phyloP scores from a whole-genome alignment of 345 rosid species.

The Trapa incisa region DNA sequence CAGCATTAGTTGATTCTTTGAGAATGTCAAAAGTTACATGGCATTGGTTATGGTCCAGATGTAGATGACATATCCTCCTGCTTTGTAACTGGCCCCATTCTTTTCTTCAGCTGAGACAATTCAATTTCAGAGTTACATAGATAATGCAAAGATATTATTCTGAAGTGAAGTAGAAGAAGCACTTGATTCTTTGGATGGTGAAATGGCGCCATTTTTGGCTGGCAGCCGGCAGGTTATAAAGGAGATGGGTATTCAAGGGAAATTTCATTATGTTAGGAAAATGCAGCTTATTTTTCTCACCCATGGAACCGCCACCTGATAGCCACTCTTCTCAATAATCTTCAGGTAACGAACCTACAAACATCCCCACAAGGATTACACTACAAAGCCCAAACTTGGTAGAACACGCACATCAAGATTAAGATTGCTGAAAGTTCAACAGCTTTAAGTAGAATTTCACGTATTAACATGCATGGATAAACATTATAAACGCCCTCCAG shows the following conservation, averaged over 20 bases:
- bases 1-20: background rate
- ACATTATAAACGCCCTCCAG: background rate
- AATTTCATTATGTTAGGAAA: background rate
- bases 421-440: background rate
- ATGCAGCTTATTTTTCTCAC: conserved; percentile 56
- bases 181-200: too few relatives aligned
- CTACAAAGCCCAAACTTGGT: background rate
- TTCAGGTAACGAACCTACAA: conserved; percentile 90
- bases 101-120: too few relatives aligned
- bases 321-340: conserved; percentile 94
- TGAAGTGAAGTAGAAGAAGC: background rate
- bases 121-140: too few relatives aligned
- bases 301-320: conserved; percentile 92
- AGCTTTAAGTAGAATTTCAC: background rate
- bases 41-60: background rate
- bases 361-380: conserved; percentile 2
- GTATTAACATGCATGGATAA: background rate
- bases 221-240: too few relatives aligned
- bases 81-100: background rate
- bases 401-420: background rate
- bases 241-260: too few relatives aligned
- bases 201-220: too few relatives aligned
- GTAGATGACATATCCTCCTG: background rate
- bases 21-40: too few relatives aligned
- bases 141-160: background rate